Conservation (phyloP, 176 grass and related monocot genomes). For the Avena eriantha region DNA sequence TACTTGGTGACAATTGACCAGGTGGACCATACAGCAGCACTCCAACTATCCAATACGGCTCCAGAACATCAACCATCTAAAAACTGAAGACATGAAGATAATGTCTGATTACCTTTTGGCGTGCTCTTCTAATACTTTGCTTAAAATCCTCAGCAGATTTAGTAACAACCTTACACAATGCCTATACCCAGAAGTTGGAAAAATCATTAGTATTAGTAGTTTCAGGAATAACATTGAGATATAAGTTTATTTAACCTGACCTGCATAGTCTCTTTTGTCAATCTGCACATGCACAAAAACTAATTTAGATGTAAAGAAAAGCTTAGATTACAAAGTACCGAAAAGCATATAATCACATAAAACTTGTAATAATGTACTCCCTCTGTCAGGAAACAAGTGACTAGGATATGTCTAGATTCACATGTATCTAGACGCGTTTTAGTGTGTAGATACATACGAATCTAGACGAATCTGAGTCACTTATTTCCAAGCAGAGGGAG, state of each 20-base stretch:
- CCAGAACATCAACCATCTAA: conserved; percentile 23
- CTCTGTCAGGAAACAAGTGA: too few species aligned
- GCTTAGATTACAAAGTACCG: too few species aligned
- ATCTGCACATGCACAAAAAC: conserved; percentile 57
- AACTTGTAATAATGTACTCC: too few species aligned
- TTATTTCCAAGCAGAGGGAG: too few species aligned
- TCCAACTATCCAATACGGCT: conserved; percentile 31
- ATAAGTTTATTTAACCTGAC: conserved; percentile 44
- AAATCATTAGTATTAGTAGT: conserved; percentile 25
- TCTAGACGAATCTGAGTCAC: too few species aligned
- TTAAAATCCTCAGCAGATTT: conserved; percentile 97
- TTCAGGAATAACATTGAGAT: conserved; percentile 27
- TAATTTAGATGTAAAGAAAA: conserved; percentile 29
- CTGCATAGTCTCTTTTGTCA: conserved; percentile 96
- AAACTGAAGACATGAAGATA: not conserved
- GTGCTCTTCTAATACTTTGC: conserved; percentile 96
- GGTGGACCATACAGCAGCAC: not conserved
- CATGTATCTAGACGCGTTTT: too few species aligned
- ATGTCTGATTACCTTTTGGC: conserved; percentile 73
- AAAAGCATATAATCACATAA: too few species aligned
- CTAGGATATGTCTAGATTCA: too few species aligned
- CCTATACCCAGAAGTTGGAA: conserved; percentile 51
- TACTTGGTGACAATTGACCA: not conserved
- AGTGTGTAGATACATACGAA: too few species aligned
- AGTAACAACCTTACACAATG: conserved; percentile 87